Percentiles rank a stretch among this genome's conserved stretches.
These are phyloP conservation scores for Tranzscheliella williamsii DNA, from an alignment of 1,284 basidiomycete species.

Conservation along the genomic window DNA sequence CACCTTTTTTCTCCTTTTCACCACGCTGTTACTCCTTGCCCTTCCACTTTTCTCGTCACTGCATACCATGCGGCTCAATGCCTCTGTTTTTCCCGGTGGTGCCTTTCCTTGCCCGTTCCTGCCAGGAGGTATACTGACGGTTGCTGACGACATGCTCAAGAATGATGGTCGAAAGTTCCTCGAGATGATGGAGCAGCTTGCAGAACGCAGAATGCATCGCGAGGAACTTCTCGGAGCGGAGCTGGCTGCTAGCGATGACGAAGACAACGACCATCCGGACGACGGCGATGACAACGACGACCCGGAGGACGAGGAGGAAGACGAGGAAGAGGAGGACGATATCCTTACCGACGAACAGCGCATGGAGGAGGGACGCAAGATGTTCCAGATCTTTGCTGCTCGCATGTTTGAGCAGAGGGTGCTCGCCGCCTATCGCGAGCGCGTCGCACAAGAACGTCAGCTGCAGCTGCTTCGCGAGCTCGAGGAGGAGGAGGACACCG, in stretches of 20 bases:
- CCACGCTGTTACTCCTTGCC: not conserved
- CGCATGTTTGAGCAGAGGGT: constrained; percentile 99
- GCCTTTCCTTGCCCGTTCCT: constrained; percentile 33
- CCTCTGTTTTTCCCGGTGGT: constrained; percentile 9
- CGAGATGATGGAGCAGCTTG: constrained; percentile 99
- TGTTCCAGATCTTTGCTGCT: constrained; percentile 99
- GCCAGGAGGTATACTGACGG: constrained; percentile 92
- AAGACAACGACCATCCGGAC: constrained; percentile 26
- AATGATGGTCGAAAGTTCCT: constrained; percentile 98
- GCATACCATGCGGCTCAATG: too few relatives aligned
- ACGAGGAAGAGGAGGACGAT: constrained; percentile 64
- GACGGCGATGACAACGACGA: constrained; percentile 64
- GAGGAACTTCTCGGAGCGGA: constrained; percentile 70
- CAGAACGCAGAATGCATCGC: constrained; percentile 86
- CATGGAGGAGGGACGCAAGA: constrained; percentile 96
- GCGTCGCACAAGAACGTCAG: constrained; percentile 85
- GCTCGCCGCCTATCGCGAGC: constrained; percentile 83
- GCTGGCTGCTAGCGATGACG: constrained; percentile 64
- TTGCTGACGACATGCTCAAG: constrained; percentile 95
- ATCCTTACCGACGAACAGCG: constrained; percentile 71
- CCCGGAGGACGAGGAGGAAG: constrained; percentile 62
- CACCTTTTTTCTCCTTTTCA: constrained; percentile 6
- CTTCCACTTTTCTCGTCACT: too few relatives aligned
- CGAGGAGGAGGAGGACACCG: constrained; percentile 80
- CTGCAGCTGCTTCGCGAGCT: constrained; percentile 82